Percentiles rank a stretch among this genome's conserved stretches.
phyloP scores from a whole-genome alignment of 2,329 filamentous ascomycete species.

The Penicillium hordei region DNA sequence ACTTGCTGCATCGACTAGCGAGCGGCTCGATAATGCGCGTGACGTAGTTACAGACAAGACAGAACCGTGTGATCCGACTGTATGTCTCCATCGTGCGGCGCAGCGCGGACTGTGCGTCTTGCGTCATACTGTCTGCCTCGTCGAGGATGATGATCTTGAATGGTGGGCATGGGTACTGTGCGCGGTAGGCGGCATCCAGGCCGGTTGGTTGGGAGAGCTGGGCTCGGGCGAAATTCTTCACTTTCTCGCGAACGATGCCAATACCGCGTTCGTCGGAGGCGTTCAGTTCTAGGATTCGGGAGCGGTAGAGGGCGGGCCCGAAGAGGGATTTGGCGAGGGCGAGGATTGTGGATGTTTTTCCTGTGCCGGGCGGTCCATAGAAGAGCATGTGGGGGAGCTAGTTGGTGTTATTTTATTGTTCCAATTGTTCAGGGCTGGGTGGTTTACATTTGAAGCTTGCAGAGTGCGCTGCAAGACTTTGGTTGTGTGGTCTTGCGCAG shows the following conservation, averaged over 20 bases:
- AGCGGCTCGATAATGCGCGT: slow-evolving; percentile 96
- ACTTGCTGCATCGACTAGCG: slow-evolving; percentile 91
- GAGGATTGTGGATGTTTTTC: slow-evolving; percentile 96
- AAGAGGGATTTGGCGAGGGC: slow-evolving; percentile 97
- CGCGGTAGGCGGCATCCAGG: slow-evolving; percentile 61
- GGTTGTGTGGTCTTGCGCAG: slow-evolving; percentile 95
- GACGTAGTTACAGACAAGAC: slow-evolving; percentile 97
- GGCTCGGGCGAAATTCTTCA: slow-evolving; percentile 96
- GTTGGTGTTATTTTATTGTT: slow-evolving; percentile 2
- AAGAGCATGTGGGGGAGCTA: slow-evolving; percentile 98
- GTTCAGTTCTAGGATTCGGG: slow-evolving; percentile 97
- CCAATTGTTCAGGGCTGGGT: background rate
- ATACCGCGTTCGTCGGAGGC: slow-evolving; percentile 98
- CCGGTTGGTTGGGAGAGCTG: slow-evolving; percentile 80
- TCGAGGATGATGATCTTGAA: slow-evolving; percentile 99
- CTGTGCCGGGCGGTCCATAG: slow-evolving; percentile 95
- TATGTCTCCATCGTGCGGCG: slow-evolving; percentile 98
- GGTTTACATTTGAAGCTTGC: slow-evolving; percentile 81
- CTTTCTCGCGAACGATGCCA: slow-evolving; percentile 92
- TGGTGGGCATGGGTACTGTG: slow-evolving; percentile 85
- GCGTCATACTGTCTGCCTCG: slow-evolving; percentile 98
- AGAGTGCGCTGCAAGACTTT: slow-evolving; percentile 88
- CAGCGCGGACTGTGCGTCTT: slow-evolving; percentile 91
- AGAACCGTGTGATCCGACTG: slow-evolving; percentile 93
- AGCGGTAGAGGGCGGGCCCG: slow-evolving; percentile 87